phyloP scores from a whole-genome alignment of 164 flowering plant genomes.

The Vitis labrusca region DNA sequence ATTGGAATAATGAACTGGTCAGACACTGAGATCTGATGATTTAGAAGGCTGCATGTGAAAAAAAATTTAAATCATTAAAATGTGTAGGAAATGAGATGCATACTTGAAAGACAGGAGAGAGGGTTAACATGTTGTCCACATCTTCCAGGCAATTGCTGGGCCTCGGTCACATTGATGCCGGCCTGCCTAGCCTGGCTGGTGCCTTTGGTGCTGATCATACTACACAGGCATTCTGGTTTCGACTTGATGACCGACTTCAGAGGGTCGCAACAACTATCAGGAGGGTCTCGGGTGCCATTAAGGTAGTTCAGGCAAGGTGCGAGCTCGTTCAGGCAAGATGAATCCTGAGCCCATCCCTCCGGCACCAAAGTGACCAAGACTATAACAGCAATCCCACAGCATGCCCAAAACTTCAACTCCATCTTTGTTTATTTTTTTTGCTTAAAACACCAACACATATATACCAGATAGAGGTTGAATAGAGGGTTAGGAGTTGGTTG shows the following conservation, averaged over 20 bases:
- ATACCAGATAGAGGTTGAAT: neutral
- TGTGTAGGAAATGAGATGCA: too few species aligned
- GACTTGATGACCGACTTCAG: slow-evolving; percentile 53
- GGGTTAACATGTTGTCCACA: slow-evolving; percentile 69
- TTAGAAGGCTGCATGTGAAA: too few species aligned
- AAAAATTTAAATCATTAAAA: too few species aligned
- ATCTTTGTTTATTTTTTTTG: neutral
- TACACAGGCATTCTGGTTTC: slow-evolving; percentile 61
- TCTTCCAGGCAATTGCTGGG: slow-evolving; percentile 53
- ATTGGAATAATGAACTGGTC: too few species aligned
- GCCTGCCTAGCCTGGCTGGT: slow-evolving; percentile 37
- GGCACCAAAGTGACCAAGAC: neutral
- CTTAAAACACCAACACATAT: neutral
- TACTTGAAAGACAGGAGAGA: slow-evolving; percentile 44
- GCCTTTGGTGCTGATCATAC: slow-evolving; percentile 39
- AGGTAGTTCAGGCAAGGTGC: slow-evolving; percentile 66
- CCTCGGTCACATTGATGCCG: slow-evolving; percentile 48
- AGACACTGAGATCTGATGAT: too few species aligned
- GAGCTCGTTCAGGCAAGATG: slow-evolving; percentile 45
- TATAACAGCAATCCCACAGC: neutral
- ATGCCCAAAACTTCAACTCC: neutral
- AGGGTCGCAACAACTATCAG: slow-evolving; percentile 61
- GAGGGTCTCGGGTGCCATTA: slow-evolving; percentile 41
- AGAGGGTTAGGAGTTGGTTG: neutral
- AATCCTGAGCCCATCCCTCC: neutral